Evolutionary conservation across 192 early-diverging fungal species (phyloP).

Genomic region (Coemansia erecta): DNA sequence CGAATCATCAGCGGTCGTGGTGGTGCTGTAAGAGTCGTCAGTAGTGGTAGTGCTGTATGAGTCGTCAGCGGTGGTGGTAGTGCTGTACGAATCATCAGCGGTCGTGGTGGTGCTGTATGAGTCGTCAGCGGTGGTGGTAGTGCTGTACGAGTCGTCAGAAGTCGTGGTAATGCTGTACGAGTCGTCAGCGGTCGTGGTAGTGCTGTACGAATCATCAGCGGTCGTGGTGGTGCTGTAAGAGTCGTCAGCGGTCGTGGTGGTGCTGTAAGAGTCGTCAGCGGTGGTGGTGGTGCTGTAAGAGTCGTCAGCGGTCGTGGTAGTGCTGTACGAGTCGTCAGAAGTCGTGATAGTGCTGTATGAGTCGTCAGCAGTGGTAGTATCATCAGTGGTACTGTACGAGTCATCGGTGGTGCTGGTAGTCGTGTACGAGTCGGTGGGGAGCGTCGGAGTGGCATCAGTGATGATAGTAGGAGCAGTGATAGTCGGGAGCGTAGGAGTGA

Average conservation of each 20-base stretch:
- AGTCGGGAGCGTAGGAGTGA: background rate
- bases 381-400: background rate
- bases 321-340: background rate
- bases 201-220: background rate
- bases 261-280: background rate
- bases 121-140: background rate
- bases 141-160: background rate
- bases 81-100: background rate
- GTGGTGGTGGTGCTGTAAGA: background rate
- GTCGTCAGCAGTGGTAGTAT: background rate
- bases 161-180: too few species aligned
- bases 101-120: background rate
- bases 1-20: background rate
- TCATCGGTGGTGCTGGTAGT: background rate
- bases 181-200: background rate
- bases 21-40: background rate
- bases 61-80: background rate
- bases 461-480: conserved; percentile 3
- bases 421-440: background rate
- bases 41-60: background rate
- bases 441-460: background rate
- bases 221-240: background rate
- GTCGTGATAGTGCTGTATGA: background rate
- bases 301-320: background rate
- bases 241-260: background rate